Evolutionary conservation across 2,329 filamentous ascomycete genomes (phyloP), one percentile per base, ranked within the genome.

Genomic region (Monilinia fructicola): DNA sequence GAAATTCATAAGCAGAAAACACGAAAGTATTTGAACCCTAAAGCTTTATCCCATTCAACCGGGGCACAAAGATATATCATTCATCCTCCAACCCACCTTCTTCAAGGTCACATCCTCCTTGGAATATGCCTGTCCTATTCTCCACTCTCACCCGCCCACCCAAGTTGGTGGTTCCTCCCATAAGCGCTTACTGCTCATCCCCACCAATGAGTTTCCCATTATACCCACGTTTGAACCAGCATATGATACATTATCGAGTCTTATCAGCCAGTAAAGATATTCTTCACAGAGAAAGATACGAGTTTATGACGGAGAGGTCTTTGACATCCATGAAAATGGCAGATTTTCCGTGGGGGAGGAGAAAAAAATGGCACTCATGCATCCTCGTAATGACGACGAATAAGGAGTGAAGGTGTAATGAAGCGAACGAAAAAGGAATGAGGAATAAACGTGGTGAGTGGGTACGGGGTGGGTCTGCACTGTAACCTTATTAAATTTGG

Each of bases 351-450:
- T 5, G 26, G 10, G 31, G 35, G 35, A 26, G 9, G 35, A 26
- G 9, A 40, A 35, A 46, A 31, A 46, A 21, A 64, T 50, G 44
- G 9, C 21, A 48, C 18, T 26, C 21, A 46, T 56, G 53, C 61
- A 64, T 31, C 61, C 61, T 64, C 52, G 61, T 64, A 64, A 56
- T 42, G n/a, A 26, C 38, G 26, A 42, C 61, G 61, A 64, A 56
- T 64, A 46, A 35, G 42, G 21, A 54, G 44, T 46, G 26, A 23
- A 44, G 50, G 35, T 6, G 40, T 35, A 23, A 54, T 54, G 48
- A 55, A 31, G 42, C 35, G 21, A 26, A 46, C 52, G 52, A 64
- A 64, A 46, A 55, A 21, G 61, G 50, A 63, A 31, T 46, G 21
- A 64, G 61, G 26, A 64, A 64, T 35, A 64, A 64, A 55, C 58